Evolutionary conservation across 2,329 filamentous ascomycete species (phyloP).

Genomic region (Cucurbitaria berberidis): DNA sequence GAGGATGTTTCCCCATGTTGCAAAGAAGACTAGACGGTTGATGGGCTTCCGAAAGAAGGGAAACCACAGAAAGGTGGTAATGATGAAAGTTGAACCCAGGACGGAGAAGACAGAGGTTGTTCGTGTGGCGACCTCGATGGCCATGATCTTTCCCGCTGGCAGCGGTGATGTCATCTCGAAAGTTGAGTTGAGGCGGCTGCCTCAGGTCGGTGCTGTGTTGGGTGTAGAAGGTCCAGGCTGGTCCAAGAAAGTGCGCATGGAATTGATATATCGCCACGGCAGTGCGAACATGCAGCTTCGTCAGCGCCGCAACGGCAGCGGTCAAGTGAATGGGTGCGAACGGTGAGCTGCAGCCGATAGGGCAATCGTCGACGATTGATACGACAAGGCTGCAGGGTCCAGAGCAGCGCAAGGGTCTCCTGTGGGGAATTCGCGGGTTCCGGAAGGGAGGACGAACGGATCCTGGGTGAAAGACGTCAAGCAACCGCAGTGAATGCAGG

Average conservation of each 20-base stretch:
- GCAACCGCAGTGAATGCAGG: neutral
- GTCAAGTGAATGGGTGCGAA: neutral
- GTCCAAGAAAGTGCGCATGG: neutral
- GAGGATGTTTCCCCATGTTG: slow-evolving; percentile 80
- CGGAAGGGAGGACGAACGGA: neutral
- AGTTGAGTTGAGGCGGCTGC: neutral
- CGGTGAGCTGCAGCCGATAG: neutral
- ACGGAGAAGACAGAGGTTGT: slow-evolving; percentile 74
- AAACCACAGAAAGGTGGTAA: slow-evolving; percentile 72
- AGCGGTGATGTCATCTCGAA: slow-evolving; percentile 23
- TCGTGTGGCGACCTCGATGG: slow-evolving; percentile 69
- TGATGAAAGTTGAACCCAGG: slow-evolving; percentile 72
- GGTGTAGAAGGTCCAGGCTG: neutral
- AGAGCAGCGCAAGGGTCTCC: neutral
- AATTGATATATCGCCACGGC: neutral
- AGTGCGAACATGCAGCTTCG: neutral
- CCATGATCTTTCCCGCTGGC: slow-evolving; percentile 28
- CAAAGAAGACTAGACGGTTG: slow-evolving; percentile 83
- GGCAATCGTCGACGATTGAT: neutral
- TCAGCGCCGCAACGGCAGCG: neutral
- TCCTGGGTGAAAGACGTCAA: neutral
- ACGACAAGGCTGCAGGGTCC: slow-evolving; percentile 8
- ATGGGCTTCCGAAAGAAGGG: slow-evolving; percentile 82
- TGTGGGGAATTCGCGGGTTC: neutral
- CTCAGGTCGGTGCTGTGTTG: neutral